phyloP scores from a whole-genome alignment of 192 early-diverging fungal genomes.

The Phycomyces blakesleeanus region DNA sequence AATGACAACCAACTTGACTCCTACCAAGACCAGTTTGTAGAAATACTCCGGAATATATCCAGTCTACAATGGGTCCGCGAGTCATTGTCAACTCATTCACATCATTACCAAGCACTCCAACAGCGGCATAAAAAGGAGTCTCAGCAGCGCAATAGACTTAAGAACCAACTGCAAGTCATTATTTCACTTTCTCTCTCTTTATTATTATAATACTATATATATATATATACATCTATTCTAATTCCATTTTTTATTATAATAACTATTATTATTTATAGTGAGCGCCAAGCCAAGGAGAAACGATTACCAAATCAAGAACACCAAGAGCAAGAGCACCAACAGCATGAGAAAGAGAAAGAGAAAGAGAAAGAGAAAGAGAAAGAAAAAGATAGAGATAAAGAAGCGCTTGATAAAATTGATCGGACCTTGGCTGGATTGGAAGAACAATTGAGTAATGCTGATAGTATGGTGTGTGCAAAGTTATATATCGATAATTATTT shows the following conservation, averaged over 20 bases:
- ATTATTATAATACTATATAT: too few species aligned
- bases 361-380: too few species aligned
- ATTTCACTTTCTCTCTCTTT: not conserved
- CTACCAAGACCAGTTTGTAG: slow-evolving; percentile 17
- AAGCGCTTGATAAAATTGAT: slow-evolving; percentile 1
- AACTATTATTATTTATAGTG: slow-evolving; percentile 2
- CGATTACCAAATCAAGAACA: slow-evolving; percentile 11
- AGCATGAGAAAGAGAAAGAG: too few species aligned
- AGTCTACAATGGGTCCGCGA: slow-evolving; percentile 34
- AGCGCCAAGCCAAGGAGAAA: slow-evolving; percentile 15
- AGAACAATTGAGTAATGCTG: slow-evolving; percentile 18
- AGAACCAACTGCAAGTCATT: slow-evolving; percentile 1
- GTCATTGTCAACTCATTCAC: slow-evolving; percentile 24
- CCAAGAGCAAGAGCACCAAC: too few species aligned
- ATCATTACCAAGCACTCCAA: slow-evolving; percentile 29
- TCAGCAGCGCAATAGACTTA: slow-evolving; percentile 16
- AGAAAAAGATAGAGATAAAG: too few species aligned
- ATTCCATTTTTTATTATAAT: too few species aligned
- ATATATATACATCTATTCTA: too few species aligned
- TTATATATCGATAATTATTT: too few species aligned
- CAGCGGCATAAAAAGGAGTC: slow-evolving; percentile 18
- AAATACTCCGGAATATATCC: slow-evolving; percentile 19
- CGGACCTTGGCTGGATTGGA: slow-evolving; percentile 5
- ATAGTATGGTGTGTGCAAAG: slow-evolving; percentile 26
- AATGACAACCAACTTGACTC: too few species aligned